Evolutionary conservation across 2,329 filamentous ascomycete species (phyloP).

Genomic region (Verticillium longisporum): DNA sequence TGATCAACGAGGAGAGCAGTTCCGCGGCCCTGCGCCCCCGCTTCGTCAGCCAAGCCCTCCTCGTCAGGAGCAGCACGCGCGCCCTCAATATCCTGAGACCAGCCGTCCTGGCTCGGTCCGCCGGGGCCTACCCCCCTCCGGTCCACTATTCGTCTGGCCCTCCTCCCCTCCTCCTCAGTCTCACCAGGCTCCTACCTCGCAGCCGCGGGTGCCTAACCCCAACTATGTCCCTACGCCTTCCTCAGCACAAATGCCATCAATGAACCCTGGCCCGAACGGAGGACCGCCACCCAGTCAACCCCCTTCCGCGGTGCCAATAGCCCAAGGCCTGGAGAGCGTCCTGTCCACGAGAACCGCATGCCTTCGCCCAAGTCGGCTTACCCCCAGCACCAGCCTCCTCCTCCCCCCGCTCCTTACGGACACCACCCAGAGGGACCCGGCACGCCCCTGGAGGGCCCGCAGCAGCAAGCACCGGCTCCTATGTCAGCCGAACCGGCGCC

Average conservation of each 20-base stretch:
- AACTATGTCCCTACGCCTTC: slow-evolving; percentile 51
- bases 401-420: slow-evolving; percentile 45
- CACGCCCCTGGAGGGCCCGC: slow-evolving; percentile 58
- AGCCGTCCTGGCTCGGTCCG: slow-evolving; percentile 29
- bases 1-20: slow-evolving; percentile 64
- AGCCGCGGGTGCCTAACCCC: slow-evolving; percentile 53
- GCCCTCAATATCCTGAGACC: slow-evolving; percentile 11
- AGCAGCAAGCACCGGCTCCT: slow-evolving; percentile 53
- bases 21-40: slow-evolving; percentile 60
- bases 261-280: slow-evolving; percentile 28
- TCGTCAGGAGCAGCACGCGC: slow-evolving; percentile 57
- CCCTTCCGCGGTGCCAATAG: slow-evolving; percentile 66
- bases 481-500: slow-evolving; percentile 56
- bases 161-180: slow-evolving; percentile 40
- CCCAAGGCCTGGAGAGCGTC: slow-evolving; percentile 76
- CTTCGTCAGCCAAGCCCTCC: slow-evolving; percentile 66
- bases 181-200: slow-evolving; percentile 26
- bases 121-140: slow-evolving; percentile 46
- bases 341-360: slow-evolving; percentile 75
- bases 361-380: slow-evolving; percentile 89
- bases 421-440: slow-evolving; percentile 60
- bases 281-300: slow-evolving; percentile 51
- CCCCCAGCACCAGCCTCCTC: slow-evolving; percentile 64
- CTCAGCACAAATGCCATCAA: slow-evolving; percentile 28
- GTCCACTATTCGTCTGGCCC: slow-evolving; percentile 41